Conservation (phyloP, 176 grass and related monocot genomes). For the Calamus simplicifolius region DNA sequence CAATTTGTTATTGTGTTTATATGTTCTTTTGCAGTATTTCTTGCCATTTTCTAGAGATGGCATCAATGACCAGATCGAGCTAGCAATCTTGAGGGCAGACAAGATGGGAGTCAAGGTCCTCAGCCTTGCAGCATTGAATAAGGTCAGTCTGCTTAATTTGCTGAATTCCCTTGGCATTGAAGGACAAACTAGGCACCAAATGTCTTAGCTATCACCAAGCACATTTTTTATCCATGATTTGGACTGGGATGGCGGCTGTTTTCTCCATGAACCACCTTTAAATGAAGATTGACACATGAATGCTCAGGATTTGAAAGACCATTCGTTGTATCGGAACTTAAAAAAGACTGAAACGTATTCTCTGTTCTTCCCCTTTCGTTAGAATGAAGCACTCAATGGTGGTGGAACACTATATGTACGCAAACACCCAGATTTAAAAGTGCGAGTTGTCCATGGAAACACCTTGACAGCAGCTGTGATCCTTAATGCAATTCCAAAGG, state of each 20-base stretch:
- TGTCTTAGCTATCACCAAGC: too few relatives aligned
- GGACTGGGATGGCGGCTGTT: too few relatives aligned
- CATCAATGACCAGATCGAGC: conserved; percentile 82
- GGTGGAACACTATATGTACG: conserved; percentile 69
- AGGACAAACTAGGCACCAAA: too few relatives aligned
- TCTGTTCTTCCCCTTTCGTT: background rate
- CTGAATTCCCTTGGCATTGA: too few relatives aligned
- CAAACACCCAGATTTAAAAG: conserved; percentile 59
- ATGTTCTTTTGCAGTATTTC: conserved; percentile 38
- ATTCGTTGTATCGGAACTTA: too few relatives aligned
- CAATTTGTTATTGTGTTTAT: too few relatives aligned
- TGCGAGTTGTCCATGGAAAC: conserved; percentile 90
- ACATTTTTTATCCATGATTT: too few relatives aligned
- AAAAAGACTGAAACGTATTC: background rate
- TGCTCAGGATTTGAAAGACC: too few relatives aligned
- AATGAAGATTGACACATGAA: too few relatives aligned
- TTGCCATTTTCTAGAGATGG: conserved; percentile 65
- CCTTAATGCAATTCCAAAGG: conserved; percentile 61
- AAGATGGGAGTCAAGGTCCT: conserved; percentile 87
- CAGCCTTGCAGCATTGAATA: conserved; percentile 87
- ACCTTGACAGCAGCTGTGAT: conserved; percentile 94
- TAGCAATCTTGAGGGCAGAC: conserved; percentile 69
- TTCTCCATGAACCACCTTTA: too few relatives aligned
- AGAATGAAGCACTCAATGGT: conserved; percentile 88
- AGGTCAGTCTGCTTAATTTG: conserved; percentile 31